A percentile compares a stretch with the other conserved stretches of the same genome.
phyloP scores from a whole-genome alignment of 306 rosid genomes.

The Alnus rubra region DNA sequence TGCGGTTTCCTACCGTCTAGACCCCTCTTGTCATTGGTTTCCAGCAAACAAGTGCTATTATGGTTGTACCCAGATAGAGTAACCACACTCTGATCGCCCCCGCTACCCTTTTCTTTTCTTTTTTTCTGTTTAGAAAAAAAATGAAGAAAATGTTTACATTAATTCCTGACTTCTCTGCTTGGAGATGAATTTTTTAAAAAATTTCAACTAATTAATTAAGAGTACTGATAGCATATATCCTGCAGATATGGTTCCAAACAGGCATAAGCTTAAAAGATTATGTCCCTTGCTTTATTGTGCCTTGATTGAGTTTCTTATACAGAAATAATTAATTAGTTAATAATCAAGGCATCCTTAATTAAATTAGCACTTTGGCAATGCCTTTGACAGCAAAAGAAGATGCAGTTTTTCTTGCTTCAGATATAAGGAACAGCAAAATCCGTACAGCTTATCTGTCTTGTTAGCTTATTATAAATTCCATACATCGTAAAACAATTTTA shows the following conservation, averaged over 20 bases:
- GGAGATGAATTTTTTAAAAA: conserved; percentile 33
- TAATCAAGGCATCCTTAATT: conserved; percentile 20
- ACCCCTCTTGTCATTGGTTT: too few species aligned
- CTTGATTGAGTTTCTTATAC: conserved; percentile 19
- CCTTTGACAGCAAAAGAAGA: not conserved
- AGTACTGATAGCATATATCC: conserved; percentile 35
- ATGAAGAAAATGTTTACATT: conserved; percentile 22
- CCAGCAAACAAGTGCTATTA: too few species aligned
- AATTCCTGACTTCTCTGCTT: conserved; percentile 19
- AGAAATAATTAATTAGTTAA: conserved; percentile 11
- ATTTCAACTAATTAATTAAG: conserved; percentile 2
- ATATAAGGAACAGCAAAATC: not conserved
- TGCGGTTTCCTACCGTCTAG: too few species aligned
- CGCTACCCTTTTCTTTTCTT: too few species aligned
- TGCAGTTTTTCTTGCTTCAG: conserved; percentile 3
- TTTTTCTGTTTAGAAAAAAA: too few species aligned
- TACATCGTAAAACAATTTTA: too few species aligned
- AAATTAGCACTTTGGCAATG: conserved; percentile 27
- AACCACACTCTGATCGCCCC: too few species aligned
- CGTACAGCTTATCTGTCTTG: not conserved
- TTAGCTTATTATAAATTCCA: too few species aligned
- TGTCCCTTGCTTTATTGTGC: conserved; percentile 19
- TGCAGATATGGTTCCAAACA: conserved; percentile 28
- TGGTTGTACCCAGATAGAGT: too few species aligned
- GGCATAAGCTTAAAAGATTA: conserved; percentile 12